Percentiles rank a stretch among this genome's conserved stretches.
Conservation (phyloP, 805 yeast species). For the Saccharomycodes ludwigii region DNA sequence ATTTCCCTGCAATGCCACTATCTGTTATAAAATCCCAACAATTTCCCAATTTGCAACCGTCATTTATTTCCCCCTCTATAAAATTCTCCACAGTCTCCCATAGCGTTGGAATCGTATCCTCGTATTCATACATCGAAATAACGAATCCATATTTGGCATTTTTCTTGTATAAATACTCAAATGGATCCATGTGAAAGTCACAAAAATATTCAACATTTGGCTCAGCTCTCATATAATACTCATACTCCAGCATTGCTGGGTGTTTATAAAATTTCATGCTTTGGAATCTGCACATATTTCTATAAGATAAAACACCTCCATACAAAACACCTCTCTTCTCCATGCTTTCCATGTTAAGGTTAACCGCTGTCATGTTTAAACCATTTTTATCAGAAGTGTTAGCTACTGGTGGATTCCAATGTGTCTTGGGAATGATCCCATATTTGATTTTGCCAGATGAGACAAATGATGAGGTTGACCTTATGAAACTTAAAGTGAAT, state of each 20-base stretch:
- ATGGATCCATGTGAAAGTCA: conserved; percentile 76
- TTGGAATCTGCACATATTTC: conserved; percentile 94
- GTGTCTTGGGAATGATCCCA: conserved; percentile 50
- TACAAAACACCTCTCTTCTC: conserved; percentile 40
- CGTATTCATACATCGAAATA: conserved; percentile 70
- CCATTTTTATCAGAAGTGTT: conserved; percentile 18
- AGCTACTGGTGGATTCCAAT: conserved; percentile 61
- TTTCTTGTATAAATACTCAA: conserved; percentile 63
- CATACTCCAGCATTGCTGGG: conserved; percentile 55
- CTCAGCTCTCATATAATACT: conserved; percentile 91
- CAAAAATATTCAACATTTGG: conserved; percentile 85
- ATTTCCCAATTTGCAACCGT: conserved; percentile 31
- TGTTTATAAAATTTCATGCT: conserved; percentile 85
- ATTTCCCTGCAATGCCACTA: conserved; percentile 31
- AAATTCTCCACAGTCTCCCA: conserved; percentile 66
- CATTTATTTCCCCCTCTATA: conserved; percentile 41
- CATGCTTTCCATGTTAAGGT: conserved; percentile 33
- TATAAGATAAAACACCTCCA: conserved; percentile 53
- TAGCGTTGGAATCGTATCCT: conserved; percentile 73
- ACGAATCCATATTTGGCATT: conserved; percentile 81
- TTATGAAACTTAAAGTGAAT: conserved; percentile 49
- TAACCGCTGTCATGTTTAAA: conserved; percentile 48
- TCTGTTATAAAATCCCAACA: conserved; percentile 35
- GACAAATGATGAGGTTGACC: conserved; percentile 48
- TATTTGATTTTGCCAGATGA: conserved; percentile 38